These are phyloP conservation scores for Wickerhamiella allomyrinae DNA, from an alignment of 805 yeast genomes.

Conservation along the genomic window DNA sequence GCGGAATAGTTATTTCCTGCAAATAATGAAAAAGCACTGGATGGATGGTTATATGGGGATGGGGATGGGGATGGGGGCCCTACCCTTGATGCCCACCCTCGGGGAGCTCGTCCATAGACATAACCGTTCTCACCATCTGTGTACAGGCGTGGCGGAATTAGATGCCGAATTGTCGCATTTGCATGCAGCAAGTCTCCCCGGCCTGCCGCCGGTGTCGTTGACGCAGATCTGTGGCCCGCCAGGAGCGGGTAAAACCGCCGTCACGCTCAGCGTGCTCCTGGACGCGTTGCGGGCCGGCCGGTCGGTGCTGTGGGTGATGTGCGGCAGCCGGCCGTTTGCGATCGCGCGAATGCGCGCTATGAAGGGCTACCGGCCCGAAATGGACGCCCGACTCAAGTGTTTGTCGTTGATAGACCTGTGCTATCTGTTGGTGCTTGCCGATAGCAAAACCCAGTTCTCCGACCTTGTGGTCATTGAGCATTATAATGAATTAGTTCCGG, in stretches of 20 bases:
- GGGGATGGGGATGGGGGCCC: too few species aligned
- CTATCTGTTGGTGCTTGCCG: constrained; percentile 14
- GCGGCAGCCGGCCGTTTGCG: constrained; percentile 15
- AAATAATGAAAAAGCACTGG: too few species aligned
- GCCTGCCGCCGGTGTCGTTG: constrained; percentile 8
- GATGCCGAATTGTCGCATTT: constrained; percentile 7
- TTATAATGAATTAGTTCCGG: constrained; percentile 9
- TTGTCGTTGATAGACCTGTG: constrained; percentile 6
- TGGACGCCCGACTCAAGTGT: constrained; percentile 4
- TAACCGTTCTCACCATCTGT: background rate
- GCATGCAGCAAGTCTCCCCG: background rate
- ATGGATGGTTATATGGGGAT: background rate
- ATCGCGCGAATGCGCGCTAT: constrained; percentile 9
- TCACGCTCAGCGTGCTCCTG: constrained; percentile 13
- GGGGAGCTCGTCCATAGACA: constrained; percentile 4
- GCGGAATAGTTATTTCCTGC: background rate
- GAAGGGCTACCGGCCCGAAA: constrained; percentile 7
- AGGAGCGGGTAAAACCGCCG: constrained; percentile 20
- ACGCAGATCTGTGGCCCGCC: constrained; percentile 22
- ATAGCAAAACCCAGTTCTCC: constrained; percentile 18
- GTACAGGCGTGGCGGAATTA: constrained; percentile 5
- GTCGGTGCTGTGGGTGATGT: constrained; percentile 16
- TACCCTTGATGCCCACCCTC: constrained; percentile 5
- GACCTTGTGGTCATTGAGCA: constrained; percentile 17
- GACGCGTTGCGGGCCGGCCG: constrained; percentile 16